Base-by-base conservation (phyloP, 805 yeast genomes). In the Suhomyces pyralidae region DNA sequence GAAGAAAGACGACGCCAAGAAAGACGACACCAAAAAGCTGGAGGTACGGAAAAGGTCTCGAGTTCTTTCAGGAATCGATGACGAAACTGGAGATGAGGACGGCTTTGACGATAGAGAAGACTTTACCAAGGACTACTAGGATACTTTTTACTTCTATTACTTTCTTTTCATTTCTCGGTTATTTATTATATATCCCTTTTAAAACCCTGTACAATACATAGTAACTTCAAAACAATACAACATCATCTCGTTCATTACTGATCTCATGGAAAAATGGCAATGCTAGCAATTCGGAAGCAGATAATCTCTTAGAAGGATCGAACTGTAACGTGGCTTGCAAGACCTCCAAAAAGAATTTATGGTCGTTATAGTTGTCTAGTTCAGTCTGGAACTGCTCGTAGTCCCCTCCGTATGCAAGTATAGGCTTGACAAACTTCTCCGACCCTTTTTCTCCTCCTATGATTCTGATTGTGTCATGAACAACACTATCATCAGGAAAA, bases 401-500 rank as follows among this genome's bases (percentile, higher is more conserved):
- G 9, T 56, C 59, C 12, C 56, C 62, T 10, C 48, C 50, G 2
- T 53, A 52, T 7, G 54, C 55, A 9, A 51, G 53, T 6, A 40
- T 28, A 3, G 76, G 73, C 51, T 62, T 65, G 4, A 60, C 55
- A 36, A 74, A 65, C 34, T 56, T 58, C 49, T 65, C 70, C 1
- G 36, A 32, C 36, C 79, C 81, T 49, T 66, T 67, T 34, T 68
- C 71, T 55, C 77, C 79, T 46, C 82, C 67, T 44, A 81, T 81
- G 17, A 57, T 15, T 38, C 71, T 69, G 45, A 85, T 68, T 0
- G 89, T 78, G 58, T 88, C 92, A 68, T 77, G 76, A 1, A 86
- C 84, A n/a, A 87, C 86, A 48, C 90, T 84, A 62, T 86, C 90
- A 2, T 73, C 77, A 2, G 93, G 90, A 46, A 88, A 69, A 2